Percentiles rank a stretch among this genome's conserved stretches.
phyloP scores from a whole-genome alignment of 2,329 filamentous ascomycete genomes.

The Cryphonectria naterciae region DNA sequence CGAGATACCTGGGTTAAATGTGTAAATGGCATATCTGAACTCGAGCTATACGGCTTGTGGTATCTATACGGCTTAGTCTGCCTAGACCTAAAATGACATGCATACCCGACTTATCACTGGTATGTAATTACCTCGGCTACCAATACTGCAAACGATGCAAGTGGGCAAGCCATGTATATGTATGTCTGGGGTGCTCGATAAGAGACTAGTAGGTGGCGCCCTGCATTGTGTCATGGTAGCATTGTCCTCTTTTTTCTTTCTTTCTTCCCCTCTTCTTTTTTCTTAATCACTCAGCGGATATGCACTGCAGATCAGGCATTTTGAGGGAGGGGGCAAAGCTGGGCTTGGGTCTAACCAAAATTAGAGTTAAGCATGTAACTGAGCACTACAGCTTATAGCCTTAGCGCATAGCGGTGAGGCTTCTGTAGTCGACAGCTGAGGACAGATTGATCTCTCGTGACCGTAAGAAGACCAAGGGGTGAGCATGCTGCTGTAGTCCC shows the following conservation, averaged over 20 bases:
- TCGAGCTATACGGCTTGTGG: background rate
- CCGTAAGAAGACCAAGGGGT: background rate
- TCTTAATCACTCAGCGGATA: background rate
- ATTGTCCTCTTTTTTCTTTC: background rate
- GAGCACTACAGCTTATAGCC: background rate
- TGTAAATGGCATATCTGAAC: background rate
- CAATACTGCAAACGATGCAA: background rate
- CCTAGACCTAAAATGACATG: conserved; percentile 7
- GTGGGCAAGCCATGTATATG: background rate
- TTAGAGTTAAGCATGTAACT: background rate
- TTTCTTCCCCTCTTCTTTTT: too few relatives aligned
- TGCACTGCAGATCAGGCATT: background rate
- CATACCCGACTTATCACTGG: conserved; percentile 1
- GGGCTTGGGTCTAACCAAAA: background rate
- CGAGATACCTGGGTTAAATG: background rate
- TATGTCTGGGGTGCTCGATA: conserved; percentile 2
- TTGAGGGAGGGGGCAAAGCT: background rate
- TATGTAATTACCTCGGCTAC: background rate
- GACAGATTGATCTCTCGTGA: background rate
- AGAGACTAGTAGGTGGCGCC: background rate
- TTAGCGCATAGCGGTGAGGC: background rate
- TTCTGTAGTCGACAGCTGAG: background rate
- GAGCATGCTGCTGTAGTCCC: background rate
- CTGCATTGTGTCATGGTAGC: background rate
- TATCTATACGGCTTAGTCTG: background rate